Evolutionary conservation across 371 early-diverging fungal species (phyloP), one percentile per base, ranked within the genome.

Genomic region (Mucor indicus): DNA sequence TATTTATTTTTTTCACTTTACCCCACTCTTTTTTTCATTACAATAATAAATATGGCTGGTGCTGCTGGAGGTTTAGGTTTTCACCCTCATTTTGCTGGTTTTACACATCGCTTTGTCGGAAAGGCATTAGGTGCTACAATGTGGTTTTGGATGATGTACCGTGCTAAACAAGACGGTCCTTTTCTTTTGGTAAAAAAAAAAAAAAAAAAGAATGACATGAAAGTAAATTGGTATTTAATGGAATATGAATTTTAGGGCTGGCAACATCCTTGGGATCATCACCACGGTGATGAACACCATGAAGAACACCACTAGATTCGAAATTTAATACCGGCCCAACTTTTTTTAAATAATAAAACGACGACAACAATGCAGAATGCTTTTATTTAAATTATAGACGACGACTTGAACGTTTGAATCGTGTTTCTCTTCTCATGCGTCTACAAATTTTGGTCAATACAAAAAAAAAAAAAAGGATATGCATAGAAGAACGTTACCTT

Each of bases 61-160:
- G 65, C 68, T 50, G 63, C 66, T 38, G 61, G 62, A 57, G 66
- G 53, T 55, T 62, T 71, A 47, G 75, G 75, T 43, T 76, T 76
- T 53, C 68, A 68, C 50, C 77, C 77, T 50, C 77, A 76, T 44
- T 54, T 68, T 42, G 67, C 72, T 50, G 60, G 71, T 39, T 67
- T 67, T 44, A 62, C 69, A 62, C 71, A 76, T 48, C 70, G 72
- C 33, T 72, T 69, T 42, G 58, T 64, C 49, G 70, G 73, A 20
- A 76, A 76, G 50, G 62, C 67, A 16, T 71, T 88, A 41, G 87
- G 90, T 41, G 88, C 89, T 23, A 57, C 80, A 63, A 86, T 89
- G 87, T 90, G 87, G 87, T 86, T 89, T 63, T 90, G 86, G 86
- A 87, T 89, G 80, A 86, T 89, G 86, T 90, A 90, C 69, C 82